Conservation (phyloP, 2,329 filamentous ascomycete species). For the Acarospora socialis region DNA sequence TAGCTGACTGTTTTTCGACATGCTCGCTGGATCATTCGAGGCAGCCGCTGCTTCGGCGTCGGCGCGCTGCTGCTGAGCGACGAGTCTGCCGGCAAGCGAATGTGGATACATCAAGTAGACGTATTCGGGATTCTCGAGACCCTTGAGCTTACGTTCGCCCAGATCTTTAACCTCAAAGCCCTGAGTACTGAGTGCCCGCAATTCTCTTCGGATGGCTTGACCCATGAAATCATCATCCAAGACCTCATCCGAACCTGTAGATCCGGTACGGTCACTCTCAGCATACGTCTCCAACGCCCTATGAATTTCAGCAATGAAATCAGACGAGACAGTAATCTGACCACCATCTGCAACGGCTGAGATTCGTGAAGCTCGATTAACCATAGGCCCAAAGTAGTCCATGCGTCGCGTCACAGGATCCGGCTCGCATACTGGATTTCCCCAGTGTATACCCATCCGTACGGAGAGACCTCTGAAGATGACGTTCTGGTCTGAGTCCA, state of each 20-base stretch:
- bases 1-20: conserved; percentile 49
- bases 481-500: conserved; percentile 69
- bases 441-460: conserved; percentile 95
- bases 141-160: conserved; percentile 89
- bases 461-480: conserved; percentile 94
- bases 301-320: conserved; percentile 94
- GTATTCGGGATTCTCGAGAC: conserved; percentile 90
- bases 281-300: conserved; percentile 79
- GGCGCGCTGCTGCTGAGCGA: conserved; percentile 31
- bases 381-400: conserved; percentile 99
- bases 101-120: conserved; percentile 94
- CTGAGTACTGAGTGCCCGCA: conserved; percentile 73
- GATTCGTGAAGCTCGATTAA: conserved; percentile 91
- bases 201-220: conserved; percentile 70
- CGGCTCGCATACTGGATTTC: conserved; percentile 82
- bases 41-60: conserved; percentile 31
- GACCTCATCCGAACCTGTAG: conserved; percentile 55
- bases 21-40: conserved; percentile 41
- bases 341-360: conserved; percentile 90
- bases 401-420: conserved; percentile 95
- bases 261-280: conserved; percentile 60
- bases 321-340: conserved; percentile 90
- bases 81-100: conserved; percentile 57
- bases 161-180: conserved; percentile 96
- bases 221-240: conserved; percentile 61